Evolutionary conservation across 805 yeast genomes (phyloP), one percentile per base, ranked within the genome.

Genomic region (Myxozyma neglecta): DNA sequence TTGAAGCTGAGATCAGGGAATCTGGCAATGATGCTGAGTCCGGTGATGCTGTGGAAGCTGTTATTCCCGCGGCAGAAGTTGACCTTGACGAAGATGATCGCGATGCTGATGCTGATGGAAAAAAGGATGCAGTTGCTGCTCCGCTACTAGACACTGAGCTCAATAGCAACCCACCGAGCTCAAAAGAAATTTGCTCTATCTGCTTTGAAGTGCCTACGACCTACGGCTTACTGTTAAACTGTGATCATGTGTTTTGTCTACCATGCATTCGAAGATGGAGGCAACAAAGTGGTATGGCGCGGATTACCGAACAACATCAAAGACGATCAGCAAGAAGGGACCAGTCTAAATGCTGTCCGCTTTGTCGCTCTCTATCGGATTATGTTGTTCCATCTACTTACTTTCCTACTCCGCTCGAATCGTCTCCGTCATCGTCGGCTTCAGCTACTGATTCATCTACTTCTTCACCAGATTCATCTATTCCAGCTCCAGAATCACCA

Each of bases 181-280:
- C 50, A 11, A 20, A 46, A 29, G 53, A 50, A 7, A 7, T 18
- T 3, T 62, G 66, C 39, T 36, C 51, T 1, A 62, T 62, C 32
- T 62, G 66, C 37, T 32, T 60, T 20, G 63, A 62, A 14, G 51
- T 47, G 3, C 66, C 66, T 10, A n/a, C 34, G 5, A 45, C 55
- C 6, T 62, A 55, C 43, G 66, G 66, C 8, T 54, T 62, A 7
- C 53, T 62, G 7, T 35, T 47, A 16, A 42, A 35, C 24, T 62
- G 66, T 24, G 56, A 60, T 20, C 66, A 62, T 34, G 43, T 57
- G 9, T 62, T 60, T 37, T 62, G 66, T 29, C 34, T 62, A 8
- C 32, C 37, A 6, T 62, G 66, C 46, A 60, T 62, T 37, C 57
- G 63, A 16, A 16, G 39, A 39, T 62, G 66, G 66, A 45, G 66